Conservation (phyloP, 2,329 filamentous ascomycete species). For the Calonectria hongkongensis region DNA sequence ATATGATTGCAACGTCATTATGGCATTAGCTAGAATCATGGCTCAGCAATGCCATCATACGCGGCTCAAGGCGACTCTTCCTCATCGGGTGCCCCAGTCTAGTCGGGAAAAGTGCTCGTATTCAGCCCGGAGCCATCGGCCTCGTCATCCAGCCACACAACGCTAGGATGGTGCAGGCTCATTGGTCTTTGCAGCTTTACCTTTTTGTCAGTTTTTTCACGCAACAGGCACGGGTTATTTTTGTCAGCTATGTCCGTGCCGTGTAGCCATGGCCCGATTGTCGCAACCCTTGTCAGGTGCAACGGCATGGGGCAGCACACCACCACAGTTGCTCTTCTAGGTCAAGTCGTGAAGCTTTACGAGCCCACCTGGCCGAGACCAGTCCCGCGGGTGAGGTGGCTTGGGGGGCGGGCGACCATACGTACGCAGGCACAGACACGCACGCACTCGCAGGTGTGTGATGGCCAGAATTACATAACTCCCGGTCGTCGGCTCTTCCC, state of each 20-base stretch:
- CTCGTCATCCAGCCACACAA: conserved; percentile 22
- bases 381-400: conserved; percentile 31
- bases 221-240: conserved; percentile 22
- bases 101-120: conserved; percentile 30
- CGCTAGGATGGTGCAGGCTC: conserved; percentile 25
- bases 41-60: conserved; percentile 16
- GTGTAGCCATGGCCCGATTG: conserved; percentile 22
- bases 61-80: conserved; percentile 10
- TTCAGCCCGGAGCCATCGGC: conserved; percentile 34
- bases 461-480: conserved; percentile 31
- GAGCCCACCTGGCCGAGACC: conserved; percentile 20
- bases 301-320: conserved; percentile 20
- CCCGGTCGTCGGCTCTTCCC: conserved; percentile 35
- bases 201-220: conserved; percentile 27
- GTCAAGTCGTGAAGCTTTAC: conserved; percentile 26
- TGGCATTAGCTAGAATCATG: conserved; percentile 19
- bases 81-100: conserved; percentile 3
- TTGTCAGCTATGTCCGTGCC: background rate
- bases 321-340: conserved; percentile 23
- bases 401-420: conserved; percentile 22
- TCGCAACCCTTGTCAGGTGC: conserved; percentile 11
- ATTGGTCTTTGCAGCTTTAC: conserved; percentile 21
- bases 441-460: conserved; percentile 10
- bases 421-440: conserved; percentile 19
- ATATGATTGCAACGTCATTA: background rate